phyloP scores from a whole-genome alignment of 345 rosid species.

The Brassica nigra region DNA sequence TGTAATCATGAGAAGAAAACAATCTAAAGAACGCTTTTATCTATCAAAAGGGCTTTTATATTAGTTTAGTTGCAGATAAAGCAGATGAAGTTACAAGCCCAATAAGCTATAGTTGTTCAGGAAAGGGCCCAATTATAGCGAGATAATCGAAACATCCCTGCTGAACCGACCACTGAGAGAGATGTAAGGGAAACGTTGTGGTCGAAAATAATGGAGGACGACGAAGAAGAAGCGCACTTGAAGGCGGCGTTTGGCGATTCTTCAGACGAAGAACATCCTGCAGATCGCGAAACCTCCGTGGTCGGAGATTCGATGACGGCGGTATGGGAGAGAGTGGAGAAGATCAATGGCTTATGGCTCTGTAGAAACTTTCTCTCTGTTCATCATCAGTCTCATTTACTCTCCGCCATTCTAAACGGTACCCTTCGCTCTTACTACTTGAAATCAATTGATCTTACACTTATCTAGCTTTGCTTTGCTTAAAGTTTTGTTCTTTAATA shows the following conservation, averaged over 20 bases:
- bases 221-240: slow-evolving; percentile 36
- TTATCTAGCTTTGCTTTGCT: not conserved
- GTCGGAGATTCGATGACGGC: slow-evolving; percentile 12
- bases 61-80: not conserved
- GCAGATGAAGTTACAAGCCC: not conserved
- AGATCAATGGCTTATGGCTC: slow-evolving; percentile 69
- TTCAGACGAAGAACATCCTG: slow-evolving; percentile 56
- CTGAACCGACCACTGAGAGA: not conserved
- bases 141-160: not conserved
- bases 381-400: slow-evolving; percentile 52
- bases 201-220: slow-evolving; percentile 35
- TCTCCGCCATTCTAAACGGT: slow-evolving; percentile 68
- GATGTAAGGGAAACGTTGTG: not conserved
- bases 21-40: not conserved
- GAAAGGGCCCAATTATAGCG: not conserved
- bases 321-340: slow-evolving; percentile 56
- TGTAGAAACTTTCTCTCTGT: slow-evolving; percentile 68
- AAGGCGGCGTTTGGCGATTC: slow-evolving; percentile 76
- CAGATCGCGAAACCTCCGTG: not conserved
- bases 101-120: not conserved
- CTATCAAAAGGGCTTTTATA: not conserved
- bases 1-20: not conserved
- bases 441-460: not conserved
- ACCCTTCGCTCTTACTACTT: not conserved
- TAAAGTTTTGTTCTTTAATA: not conserved